Evolutionary conservation across 768 basidiomycete genomes (phyloP).

Genomic region (Coprinopsis cinerea): DNA sequence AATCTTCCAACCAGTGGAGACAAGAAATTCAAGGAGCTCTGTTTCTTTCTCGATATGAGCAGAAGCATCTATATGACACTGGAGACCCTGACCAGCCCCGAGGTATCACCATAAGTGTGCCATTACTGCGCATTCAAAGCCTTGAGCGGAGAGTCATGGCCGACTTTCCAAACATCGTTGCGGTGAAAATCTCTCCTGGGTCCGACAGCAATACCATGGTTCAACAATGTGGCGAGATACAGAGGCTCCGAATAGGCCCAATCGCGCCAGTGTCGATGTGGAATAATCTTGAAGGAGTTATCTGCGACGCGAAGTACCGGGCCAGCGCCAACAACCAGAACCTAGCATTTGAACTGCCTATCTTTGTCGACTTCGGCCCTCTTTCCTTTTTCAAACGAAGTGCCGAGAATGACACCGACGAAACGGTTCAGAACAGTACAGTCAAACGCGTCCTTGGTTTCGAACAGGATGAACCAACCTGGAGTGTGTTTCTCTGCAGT

Average conservation of each 20-base stretch:
- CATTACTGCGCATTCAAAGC: neutral
- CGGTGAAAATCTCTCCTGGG: neutral
- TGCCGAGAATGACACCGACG: neutral
- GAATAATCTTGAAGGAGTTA: constrained; percentile 21
- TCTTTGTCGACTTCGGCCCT: neutral
- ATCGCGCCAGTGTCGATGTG: constrained; percentile 20
- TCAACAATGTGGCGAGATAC: neutral
- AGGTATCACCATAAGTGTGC: neutral
- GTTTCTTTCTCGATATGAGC: neutral
- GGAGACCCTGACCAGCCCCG: neutral
- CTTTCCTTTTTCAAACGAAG: neutral
- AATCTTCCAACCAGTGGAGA: constrained; percentile 45
- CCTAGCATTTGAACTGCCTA: neutral
- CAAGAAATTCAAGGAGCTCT: constrained; percentile 39
- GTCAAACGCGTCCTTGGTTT: neutral
- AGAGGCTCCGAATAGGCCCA: neutral
- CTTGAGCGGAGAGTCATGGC: neutral
- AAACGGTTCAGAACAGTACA: neutral
- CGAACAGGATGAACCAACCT: neutral
- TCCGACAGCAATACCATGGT: neutral
- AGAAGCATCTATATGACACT: neutral
- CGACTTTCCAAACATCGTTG: neutral
- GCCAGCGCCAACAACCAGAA: neutral
- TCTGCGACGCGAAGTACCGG: constrained; percentile 24
- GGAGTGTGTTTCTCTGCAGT: neutral